Conservation (phyloP, 257 asterid species). For the Thymus quinquecostatus region DNA sequence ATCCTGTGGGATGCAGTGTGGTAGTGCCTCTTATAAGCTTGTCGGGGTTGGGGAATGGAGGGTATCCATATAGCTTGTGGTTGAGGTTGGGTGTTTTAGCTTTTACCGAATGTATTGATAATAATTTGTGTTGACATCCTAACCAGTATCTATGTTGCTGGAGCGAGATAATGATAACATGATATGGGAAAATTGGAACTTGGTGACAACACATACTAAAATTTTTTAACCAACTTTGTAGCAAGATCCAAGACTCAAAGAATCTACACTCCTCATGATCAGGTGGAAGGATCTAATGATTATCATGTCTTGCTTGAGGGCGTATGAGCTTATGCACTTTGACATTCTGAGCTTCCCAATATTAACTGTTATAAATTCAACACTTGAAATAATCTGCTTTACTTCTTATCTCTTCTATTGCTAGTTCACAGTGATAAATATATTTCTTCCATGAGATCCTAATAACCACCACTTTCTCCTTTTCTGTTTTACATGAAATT, state of each 20-base stretch:
- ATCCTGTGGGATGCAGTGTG: background rate
- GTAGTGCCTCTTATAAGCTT: background rate
- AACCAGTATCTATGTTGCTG: background rate
- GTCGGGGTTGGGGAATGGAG: background rate
- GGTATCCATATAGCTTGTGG: background rate
- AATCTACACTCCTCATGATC: background rate
- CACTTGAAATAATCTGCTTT: background rate
- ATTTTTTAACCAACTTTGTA: background rate
- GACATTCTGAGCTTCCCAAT: background rate
- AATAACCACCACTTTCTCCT: slow-evolving; percentile 6
- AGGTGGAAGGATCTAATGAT: background rate
- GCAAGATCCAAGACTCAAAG: background rate
- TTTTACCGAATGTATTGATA: background rate
- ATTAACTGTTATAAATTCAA: background rate
- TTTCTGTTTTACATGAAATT: background rate
- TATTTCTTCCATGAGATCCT: slow-evolving; percentile 6
- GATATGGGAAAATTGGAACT: background rate
- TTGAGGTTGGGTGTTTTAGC: background rate
- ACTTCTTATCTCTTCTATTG: background rate
- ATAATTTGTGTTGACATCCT: background rate
- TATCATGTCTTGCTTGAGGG: background rate
- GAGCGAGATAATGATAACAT: slow-evolving; percentile 2
- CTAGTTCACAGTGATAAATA: slow-evolving; percentile 1
- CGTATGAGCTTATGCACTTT: slow-evolving; percentile 3
- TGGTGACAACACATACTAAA: background rate